Percentiles rank a stretch among this genome's conserved stretches.
phyloP scores from a whole-genome alignment of 1,284 basidiomycete genomes.

The Melampsora occidentalis region DNA sequence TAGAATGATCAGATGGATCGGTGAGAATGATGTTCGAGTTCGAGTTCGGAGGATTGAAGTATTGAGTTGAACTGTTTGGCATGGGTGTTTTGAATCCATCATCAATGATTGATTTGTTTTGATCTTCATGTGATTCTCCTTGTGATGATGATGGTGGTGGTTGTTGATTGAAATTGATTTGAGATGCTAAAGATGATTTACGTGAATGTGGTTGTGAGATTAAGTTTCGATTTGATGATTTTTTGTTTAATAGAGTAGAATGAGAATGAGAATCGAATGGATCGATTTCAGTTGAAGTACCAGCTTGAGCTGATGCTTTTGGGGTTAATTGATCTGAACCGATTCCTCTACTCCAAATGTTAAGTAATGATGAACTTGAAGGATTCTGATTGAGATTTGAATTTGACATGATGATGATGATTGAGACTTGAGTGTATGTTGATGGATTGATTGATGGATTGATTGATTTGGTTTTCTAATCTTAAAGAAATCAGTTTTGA shows the following conservation, averaged over 20 bases:
- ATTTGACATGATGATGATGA: no score
- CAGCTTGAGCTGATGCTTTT: conserved; percentile 59
- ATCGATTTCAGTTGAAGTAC: conserved; percentile 60
- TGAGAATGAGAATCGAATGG: conserved; percentile 62
- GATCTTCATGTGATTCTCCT: neutral
- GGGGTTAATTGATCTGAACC: conserved; percentile 70
- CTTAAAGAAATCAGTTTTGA: no score
- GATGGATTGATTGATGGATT: neutral
- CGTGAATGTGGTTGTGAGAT: neutral
- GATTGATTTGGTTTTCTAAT: no score
- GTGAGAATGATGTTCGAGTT: neutral
- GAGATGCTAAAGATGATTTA: no score
- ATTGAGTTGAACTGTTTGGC: neutral
- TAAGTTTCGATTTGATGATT: neutral
- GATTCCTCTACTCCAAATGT: conserved; percentile 46
- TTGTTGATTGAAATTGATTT: no score
- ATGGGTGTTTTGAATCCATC: conserved; percentile 23
- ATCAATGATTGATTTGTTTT: neutral
- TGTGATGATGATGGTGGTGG: no score
- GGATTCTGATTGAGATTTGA: neutral
- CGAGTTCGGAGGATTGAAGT: no score
- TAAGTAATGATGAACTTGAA: conserved; percentile 17
- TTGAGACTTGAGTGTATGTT: neutral
- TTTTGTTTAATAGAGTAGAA: neutral
- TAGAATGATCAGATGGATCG: neutral